phyloP scores from a whole-genome alignment of 1,284 basidiomycete species.

The Athelia sp. region DNA sequence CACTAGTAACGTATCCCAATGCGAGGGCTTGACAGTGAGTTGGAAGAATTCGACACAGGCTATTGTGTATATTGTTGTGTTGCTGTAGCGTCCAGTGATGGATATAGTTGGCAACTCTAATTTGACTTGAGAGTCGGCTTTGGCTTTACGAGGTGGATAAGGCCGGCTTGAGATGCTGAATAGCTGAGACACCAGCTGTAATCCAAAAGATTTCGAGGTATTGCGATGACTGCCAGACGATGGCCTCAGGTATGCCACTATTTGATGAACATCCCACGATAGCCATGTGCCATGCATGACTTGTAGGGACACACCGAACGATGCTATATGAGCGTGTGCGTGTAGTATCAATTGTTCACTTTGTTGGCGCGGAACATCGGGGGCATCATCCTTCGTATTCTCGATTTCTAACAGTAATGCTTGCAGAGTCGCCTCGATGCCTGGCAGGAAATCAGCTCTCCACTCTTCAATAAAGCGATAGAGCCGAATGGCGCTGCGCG shows the following conservation, averaged over 20 bases:
- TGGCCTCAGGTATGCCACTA: slow-evolving; percentile 41
- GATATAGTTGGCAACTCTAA: slow-evolving; percentile 62
- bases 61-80: slow-evolving; percentile 44
- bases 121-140: slow-evolving; percentile 45
- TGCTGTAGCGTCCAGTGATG: slow-evolving; percentile 52
- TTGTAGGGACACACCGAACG: slow-evolving; percentile 57
- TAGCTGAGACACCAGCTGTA: slow-evolving; percentile 60
- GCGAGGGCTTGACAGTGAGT: slow-evolving; percentile 69
- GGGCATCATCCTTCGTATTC: slow-evolving; percentile 24
- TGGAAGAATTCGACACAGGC: slow-evolving; percentile 64
- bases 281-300: slow-evolving; percentile 85
- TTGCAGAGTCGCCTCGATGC: slow-evolving; percentile 60
- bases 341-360: slow-evolving; percentile 30
- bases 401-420: slow-evolving; percentile 61
- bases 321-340: slow-evolving; percentile 45
- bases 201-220: slow-evolving; percentile 45
- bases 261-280: slow-evolving; percentile 59
- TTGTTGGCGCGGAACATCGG: slow-evolving; percentile 18
- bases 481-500: slow-evolving; percentile 72
- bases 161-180: slow-evolving; percentile 49
- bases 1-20: slow-evolving; percentile 75
- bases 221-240: slow-evolving; percentile 29
- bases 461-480: slow-evolving; percentile 77
- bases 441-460: slow-evolving; percentile 72
- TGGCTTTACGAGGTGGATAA: slow-evolving; percentile 17